Evolutionary conservation across 1,284 basidiomycete species (phyloP).

Genomic region (Apiotrichum mycotoxinovorans): DNA sequence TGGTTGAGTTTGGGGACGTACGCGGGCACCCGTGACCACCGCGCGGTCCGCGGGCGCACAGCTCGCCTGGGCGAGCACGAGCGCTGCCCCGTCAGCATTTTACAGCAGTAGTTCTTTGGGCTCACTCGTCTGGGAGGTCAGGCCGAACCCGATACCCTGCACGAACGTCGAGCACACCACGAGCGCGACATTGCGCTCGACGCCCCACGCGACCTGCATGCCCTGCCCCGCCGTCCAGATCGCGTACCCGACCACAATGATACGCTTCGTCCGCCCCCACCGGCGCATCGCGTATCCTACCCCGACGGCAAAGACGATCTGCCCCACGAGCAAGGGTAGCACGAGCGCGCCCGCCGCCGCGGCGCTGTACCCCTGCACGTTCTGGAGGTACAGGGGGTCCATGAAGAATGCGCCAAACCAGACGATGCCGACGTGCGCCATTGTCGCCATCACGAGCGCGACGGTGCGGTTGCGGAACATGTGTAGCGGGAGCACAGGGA

Average conservation of each 20-base stretch:
- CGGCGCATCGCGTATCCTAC: conserved; percentile 32
- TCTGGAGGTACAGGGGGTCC: conserved; percentile 34
- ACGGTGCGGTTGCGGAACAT: conserved; percentile 28
- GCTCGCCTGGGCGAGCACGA: conserved; percentile 35
- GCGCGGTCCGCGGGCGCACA: conserved; percentile 29
- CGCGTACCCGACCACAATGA: conserved; percentile 30
- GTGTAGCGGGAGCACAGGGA: neutral
- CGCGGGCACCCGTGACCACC: conserved; percentile 34
- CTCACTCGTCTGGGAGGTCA: conserved; percentile 34
- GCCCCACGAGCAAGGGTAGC: conserved; percentile 32
- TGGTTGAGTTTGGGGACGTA: no score
- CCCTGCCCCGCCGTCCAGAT: conserved; percentile 28
- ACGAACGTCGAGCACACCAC: conserved; percentile 25
- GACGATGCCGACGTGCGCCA: conserved; percentile 32
- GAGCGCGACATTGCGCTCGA: conserved; percentile 16
- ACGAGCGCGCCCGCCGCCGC: conserved; percentile 30
- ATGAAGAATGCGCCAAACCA: conserved; percentile 28
- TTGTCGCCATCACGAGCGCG: conserved; percentile 27
- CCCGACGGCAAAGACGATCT: conserved; percentile 27
- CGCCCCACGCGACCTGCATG: conserved; percentile 24
- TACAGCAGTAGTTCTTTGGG: no score
- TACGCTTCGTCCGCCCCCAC: conserved; percentile 19
- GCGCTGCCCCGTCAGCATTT: no score
- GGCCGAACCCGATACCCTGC: conserved; percentile 36
- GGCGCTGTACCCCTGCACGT: conserved; percentile 22